Conservation (phyloP, 805 yeast species). For the Barnettozyma sucrosica region DNA sequence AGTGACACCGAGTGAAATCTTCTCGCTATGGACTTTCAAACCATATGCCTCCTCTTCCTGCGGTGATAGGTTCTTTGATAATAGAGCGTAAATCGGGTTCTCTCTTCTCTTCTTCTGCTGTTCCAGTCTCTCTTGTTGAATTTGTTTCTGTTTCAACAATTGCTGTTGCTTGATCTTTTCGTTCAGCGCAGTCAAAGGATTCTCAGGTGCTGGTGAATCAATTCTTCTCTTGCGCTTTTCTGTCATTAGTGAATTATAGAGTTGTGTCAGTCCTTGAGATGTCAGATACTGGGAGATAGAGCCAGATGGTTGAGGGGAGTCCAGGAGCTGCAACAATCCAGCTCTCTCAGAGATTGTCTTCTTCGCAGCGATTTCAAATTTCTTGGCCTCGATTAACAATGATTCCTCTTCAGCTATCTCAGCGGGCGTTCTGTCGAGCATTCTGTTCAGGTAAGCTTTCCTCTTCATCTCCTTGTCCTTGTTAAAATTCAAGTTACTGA, state of each 20-base stretch:
- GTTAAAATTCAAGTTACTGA: slow-evolving; percentile 63
- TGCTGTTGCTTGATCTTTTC: slow-evolving; percentile 28
- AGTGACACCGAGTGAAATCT: slow-evolving; percentile 63
- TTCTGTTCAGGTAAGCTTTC: slow-evolving; percentile 70
- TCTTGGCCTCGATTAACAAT: slow-evolving; percentile 83
- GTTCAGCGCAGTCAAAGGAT: slow-evolving; percentile 39
- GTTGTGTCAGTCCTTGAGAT: slow-evolving; percentile 84
- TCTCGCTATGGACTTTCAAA: slow-evolving; percentile 69
- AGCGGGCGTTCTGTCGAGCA: slow-evolving; percentile 83
- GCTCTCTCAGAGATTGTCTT: slow-evolving; percentile 81
- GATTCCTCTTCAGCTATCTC: slow-evolving; percentile 98
- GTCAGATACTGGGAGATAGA: slow-evolving; percentile 71
- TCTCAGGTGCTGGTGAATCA: slow-evolving; percentile 35
- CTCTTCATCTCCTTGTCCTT: slow-evolving; percentile 70
- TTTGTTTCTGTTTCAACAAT: slow-evolving; percentile 21
- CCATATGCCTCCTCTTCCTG: slow-evolving; percentile 87
- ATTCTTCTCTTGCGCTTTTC: slow-evolving; percentile 52
- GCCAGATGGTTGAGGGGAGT: slow-evolving; percentile 78
- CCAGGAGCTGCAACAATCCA: slow-evolving; percentile 68
- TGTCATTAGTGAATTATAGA: slow-evolving; percentile 72
- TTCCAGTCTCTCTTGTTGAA: slow-evolving; percentile 21
- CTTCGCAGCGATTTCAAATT: slow-evolving; percentile 88
- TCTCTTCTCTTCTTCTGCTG: slow-evolving; percentile 19
- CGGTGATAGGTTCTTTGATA: slow-evolving; percentile 43
- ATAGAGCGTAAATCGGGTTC: slow-evolving; percentile 32